These are phyloP conservation scores for Aphanoascus verrucosus DNA, from an alignment of 2,329 filamentous ascomycete species.

Conservation along the genomic window DNA sequence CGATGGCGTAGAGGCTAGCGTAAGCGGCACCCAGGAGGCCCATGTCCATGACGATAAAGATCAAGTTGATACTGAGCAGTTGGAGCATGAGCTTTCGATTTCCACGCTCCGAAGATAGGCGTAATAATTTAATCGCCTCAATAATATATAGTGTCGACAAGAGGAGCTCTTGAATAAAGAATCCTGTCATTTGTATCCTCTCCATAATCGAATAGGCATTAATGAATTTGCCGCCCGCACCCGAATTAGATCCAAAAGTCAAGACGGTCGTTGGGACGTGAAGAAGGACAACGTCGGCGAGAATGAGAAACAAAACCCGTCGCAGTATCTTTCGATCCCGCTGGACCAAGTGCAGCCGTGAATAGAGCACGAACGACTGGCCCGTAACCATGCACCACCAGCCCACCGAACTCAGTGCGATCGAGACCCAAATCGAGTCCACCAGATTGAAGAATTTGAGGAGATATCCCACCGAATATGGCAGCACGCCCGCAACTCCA, in stretches of 20 bases:
- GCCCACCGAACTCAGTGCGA: conserved; percentile 26
- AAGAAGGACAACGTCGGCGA: conserved; percentile 27
- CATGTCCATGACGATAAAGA: conserved; percentile 40
- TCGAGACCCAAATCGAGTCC: conserved; percentile 34
- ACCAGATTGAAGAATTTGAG: conserved; percentile 38
- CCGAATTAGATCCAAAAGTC: conserved; percentile 25
- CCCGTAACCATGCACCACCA: conserved; percentile 32
- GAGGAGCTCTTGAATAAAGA: conserved; percentile 41
- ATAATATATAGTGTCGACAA: conserved; percentile 42
- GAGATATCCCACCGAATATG: conserved; percentile 39
- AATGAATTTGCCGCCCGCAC: conserved; percentile 20
- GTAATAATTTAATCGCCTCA: conserved; percentile 44
- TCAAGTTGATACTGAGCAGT: conserved; percentile 40
- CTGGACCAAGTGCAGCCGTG: conserved; percentile 31
- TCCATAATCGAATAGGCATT: conserved; percentile 32
- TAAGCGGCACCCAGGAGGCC: conserved; percentile 37
- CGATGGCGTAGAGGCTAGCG: conserved; percentile 36
- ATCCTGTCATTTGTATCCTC: conserved; percentile 41
- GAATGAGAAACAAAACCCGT: conserved; percentile 30
- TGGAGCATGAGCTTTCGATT: conserved; percentile 41
- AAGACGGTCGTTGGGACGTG: conserved; percentile 30
- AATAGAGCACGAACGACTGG: conserved; percentile 34
- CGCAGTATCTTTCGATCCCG: conserved; percentile 23
- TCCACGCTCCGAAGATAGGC: conserved; percentile 33
- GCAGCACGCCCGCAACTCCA: conserved; percentile 35